Conservation (phyloP, 78 protist species). For the Dictyostelium intermedium region DNA sequence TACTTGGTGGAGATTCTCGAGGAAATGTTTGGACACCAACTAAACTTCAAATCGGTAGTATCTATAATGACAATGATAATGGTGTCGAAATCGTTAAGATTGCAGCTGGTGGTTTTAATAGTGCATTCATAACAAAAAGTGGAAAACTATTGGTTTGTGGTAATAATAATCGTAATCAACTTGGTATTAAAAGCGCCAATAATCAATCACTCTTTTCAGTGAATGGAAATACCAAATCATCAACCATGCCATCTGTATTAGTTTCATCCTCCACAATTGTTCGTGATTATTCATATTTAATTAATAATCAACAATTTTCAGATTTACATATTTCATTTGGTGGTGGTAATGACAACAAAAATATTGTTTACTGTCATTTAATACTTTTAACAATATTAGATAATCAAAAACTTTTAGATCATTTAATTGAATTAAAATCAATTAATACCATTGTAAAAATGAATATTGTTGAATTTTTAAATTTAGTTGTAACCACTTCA, state of each 20-base stretch:
- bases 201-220: neutral
- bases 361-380: neutral
- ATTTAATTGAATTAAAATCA: neutral
- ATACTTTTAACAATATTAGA: neutral
- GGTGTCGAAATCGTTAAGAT: neutral
- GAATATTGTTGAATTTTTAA: neutral
- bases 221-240: too few relatives aligned
- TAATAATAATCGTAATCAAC: conserved; percentile 26
- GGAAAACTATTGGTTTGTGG: conserved; percentile 7
- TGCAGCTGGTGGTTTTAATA: neutral
- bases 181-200: neutral
- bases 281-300: neutral
- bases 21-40: neutral
- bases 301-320: neutral
- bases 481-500: neutral
- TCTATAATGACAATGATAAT: too few relatives aligned
- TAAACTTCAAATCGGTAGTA: neutral
- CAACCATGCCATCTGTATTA: neutral
- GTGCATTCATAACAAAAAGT: neutral
- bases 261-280: neutral
- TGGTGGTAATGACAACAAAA: neutral
- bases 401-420: neutral
- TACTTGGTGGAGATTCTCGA: too few relatives aligned
- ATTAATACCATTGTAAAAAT: neutral
- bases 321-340: neutral